Conservation (phyloP, 257 asterid genomes). For the Solanum pennellii region DNA sequence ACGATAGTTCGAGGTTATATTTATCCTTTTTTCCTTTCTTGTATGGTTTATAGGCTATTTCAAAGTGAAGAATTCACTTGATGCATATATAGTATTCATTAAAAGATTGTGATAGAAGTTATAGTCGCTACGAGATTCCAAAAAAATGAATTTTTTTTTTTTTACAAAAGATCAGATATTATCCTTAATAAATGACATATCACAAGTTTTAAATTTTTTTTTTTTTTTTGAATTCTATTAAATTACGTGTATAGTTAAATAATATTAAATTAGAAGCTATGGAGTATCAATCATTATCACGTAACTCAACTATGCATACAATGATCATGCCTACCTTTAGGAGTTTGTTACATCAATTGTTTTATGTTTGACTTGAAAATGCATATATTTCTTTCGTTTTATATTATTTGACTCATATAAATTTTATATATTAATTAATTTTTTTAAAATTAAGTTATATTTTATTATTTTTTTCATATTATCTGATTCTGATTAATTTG, state of each 20-base stretch:
- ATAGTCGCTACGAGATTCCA: background rate
- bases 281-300: background rate
- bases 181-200: background rate
- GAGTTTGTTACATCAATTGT: background rate
- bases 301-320: background rate
- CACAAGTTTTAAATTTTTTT: too few relatives aligned
- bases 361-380: background rate
- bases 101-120: background rate
- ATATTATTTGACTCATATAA: too few relatives aligned
- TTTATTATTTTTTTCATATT: too few relatives aligned
- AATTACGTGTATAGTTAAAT: background rate
- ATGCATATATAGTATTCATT: fast-evolving
- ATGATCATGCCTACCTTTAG: background rate
- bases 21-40: too few relatives aligned
- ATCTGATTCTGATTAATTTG: fast-evolving
- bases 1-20: too few relatives aligned
- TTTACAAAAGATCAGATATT: background rate
- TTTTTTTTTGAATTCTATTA: background rate
- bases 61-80: background rate
- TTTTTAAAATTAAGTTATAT: too few relatives aligned
- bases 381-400: too few relatives aligned
- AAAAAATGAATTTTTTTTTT: too few relatives aligned
- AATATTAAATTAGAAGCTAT: background rate
- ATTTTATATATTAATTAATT: too few relatives aligned
- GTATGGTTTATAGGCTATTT: background rate